Conservation (phyloP, 192 early-diverging fungal genomes). For the Dissophora ornata region DNA sequence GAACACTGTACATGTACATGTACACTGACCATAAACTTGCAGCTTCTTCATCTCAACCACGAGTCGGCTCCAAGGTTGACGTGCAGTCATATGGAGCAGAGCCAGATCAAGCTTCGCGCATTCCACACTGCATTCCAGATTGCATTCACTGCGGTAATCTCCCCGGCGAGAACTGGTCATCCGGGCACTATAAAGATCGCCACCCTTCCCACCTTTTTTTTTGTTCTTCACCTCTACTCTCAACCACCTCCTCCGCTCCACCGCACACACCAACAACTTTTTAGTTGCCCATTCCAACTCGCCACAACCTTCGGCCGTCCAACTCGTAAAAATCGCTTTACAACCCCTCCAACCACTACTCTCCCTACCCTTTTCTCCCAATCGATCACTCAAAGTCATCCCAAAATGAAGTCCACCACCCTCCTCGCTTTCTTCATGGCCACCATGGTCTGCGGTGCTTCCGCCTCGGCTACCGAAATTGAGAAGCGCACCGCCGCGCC, state of each 20-base stretch:
- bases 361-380: background rate
- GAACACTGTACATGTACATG: too few relatives aligned
- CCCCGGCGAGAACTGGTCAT: too few relatives aligned
- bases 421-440: slow-evolving; percentile 48
- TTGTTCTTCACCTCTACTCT: background rate
- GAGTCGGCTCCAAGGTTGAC: too few relatives aligned
- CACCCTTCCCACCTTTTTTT: slow-evolving; percentile 7
- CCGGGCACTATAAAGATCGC: background rate
- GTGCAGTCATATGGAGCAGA: too few relatives aligned
- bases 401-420: slow-evolving; percentile 43
- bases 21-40: too few relatives aligned
- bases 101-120: too few relatives aligned
- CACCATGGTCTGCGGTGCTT: slow-evolving; percentile 41
- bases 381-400: slow-evolving; percentile 1
- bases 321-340: slow-evolving; percentile 6
- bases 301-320: slow-evolving; percentile 34
- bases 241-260: background rate
- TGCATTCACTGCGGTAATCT: too few relatives aligned
- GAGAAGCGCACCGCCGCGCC: slow-evolving; percentile 30
- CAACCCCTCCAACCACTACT: background rate
- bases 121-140: background rate
- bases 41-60: too few relatives aligned
- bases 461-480: background rate
- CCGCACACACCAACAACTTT: slow-evolving; percentile 7
- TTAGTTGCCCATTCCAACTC: slow-evolving; percentile 28